Conservation (phyloP, 306 rosid species). For the Begonia loranthoides region DNA sequence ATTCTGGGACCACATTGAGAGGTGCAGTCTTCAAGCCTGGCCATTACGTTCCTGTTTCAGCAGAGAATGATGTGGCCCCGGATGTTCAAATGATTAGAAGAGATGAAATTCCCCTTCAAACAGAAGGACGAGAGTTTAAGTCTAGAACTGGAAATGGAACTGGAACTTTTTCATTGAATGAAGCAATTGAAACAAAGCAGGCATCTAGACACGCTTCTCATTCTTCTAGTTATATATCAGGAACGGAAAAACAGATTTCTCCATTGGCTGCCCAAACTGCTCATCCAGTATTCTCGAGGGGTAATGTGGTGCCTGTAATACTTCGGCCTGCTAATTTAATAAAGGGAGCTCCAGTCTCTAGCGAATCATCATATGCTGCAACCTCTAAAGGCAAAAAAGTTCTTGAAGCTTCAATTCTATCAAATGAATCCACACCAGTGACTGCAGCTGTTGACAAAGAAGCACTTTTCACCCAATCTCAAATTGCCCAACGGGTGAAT, state of each 20-base stretch:
- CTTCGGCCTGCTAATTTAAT: conserved; percentile 33
- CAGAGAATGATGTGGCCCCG: conserved; percentile 82
- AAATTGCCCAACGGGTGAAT: conserved; percentile 22
- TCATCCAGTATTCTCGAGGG: conserved; percentile 27
- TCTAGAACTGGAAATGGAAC: conserved; percentile 31
- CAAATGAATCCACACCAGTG: conserved; percentile 23
- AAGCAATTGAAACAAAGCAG: conserved; percentile 25
- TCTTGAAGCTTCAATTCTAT: not conserved
- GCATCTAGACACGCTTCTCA: conserved; percentile 24
- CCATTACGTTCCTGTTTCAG: conserved; percentile 49
- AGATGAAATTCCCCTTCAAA: conserved; percentile 37
- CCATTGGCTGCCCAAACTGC: conserved; percentile 20
- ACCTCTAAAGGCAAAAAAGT: conserved; percentile 20
- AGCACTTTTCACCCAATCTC: conserved; percentile 26
- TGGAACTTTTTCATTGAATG: conserved; percentile 19
- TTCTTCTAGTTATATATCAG: conserved; percentile 20
- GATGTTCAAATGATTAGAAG: conserved; percentile 64
- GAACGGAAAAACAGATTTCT: conserved; percentile 23
- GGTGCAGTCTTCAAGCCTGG: conserved; percentile 87
- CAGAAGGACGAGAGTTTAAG: conserved; percentile 21
- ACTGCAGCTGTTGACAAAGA: conserved; percentile 28
- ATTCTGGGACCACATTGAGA: conserved; percentile 54
- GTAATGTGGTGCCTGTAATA: conserved; percentile 40
- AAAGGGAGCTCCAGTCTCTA: conserved; percentile 28
- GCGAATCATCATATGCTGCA: conserved; percentile 20